Base-by-base conservation (phyloP, 2,329 filamentous ascomycete species). In the Leptosphaerulina australis region DNA sequence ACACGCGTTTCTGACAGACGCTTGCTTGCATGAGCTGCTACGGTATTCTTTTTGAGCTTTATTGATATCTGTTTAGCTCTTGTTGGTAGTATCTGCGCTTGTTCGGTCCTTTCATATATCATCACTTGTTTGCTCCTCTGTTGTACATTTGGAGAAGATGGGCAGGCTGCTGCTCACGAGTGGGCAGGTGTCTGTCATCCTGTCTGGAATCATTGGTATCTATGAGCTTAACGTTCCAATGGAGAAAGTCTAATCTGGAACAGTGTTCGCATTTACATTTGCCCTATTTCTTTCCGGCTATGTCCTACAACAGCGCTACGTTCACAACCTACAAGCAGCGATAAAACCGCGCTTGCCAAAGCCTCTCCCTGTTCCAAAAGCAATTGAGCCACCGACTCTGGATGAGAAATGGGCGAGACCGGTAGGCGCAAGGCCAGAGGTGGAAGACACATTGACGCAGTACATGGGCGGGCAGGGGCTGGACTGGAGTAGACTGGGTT, bases 271-370 rank as follows among this genome's bases (percentile, higher is more conserved):
- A 20, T 96, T 90, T 74, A 96, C 91, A 3, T 73, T 86, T 28
- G 83, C 91, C 4, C 84, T 97, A 20, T 97, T 97, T 72, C 79
- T 96, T 24, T 91, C 89, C 41, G 92, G 92, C 64, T 96, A 95
- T 71, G 83, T 86, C 3, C 81, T 96, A 44, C 92, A 97, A 67
- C 92, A 97, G 73, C 85, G 90, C 63, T 94, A 91, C 0, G 83
- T 96, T 4, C 83, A 82, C 55, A 87, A 87, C 62, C 81, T 97
- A 24, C 88, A 93, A 63, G 78, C 80, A 47, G 88, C 88, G 14
- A 87, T 96, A 63, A 81, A 81, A 59, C 81, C 79, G 40, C 79
- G 56, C 71, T 77, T 66, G 43, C 77, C 77, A 0, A 70, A 72
- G 45, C 72, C 75, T 14, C 64, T 76, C 5, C 65, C 67, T 37